Evolutionary conservation across 441 rosid genomes (phyloP).

Genomic region (Isatis lusitanica): DNA sequence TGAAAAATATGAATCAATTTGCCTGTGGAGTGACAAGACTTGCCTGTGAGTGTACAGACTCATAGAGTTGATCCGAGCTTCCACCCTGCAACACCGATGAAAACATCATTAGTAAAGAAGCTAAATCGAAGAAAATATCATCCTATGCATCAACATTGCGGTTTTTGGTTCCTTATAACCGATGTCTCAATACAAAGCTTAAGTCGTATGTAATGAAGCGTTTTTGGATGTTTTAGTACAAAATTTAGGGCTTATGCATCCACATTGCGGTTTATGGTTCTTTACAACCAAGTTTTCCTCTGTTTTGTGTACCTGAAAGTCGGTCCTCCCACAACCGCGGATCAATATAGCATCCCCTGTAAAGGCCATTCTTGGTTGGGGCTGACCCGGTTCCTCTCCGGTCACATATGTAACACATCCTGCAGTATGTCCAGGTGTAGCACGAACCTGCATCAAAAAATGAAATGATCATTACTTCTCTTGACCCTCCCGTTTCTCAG

Average conservation of each 20-base stretch:
- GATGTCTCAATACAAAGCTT: no score
- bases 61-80: constrained; percentile 71
- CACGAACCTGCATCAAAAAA: constrained; percentile 58
- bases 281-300: not conserved
- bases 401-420: constrained; percentile 96
- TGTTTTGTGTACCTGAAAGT: constrained; percentile 69
- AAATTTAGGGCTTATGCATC: not conserved
- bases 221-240: no score
- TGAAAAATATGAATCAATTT: not conserved
- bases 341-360: constrained; percentile 86
- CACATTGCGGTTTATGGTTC: not conserved
- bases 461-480: not conserved
- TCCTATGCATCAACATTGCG: not conserved
- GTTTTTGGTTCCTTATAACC: not conserved
- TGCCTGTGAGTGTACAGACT: constrained; percentile 94
- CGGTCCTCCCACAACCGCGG: constrained; percentile 96
- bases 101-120: not conserved
- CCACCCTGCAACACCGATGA: constrained; percentile 62
- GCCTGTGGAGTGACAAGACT: constrained; percentile 1
- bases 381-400: constrained; percentile 76
- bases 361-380: constrained; percentile 94
- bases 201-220: no score
- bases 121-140: not conserved
- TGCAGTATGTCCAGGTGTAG: constrained; percentile 90
- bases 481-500: not conserved